Evolutionary conservation across 257 asterid species (phyloP), one percentile per base, ranked within the genome.

Genomic region (Przewalskia tangutica): DNA sequence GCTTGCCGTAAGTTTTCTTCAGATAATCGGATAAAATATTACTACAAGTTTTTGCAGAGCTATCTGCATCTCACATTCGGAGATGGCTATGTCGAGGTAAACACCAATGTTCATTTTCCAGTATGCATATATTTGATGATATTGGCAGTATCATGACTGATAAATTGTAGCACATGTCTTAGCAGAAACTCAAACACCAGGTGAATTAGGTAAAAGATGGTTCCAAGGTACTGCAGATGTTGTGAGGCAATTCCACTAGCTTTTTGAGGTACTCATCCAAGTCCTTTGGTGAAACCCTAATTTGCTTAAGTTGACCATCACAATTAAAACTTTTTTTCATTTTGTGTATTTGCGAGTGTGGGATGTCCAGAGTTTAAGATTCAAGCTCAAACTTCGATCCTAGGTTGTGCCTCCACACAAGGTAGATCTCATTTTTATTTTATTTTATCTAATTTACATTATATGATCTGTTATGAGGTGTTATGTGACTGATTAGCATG

Each of bases 171-270:
- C 77, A 82, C 90, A 95, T 97, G 98, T 90, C 82, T 89, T 95
- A 83, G 97, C 99, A 36, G 99, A 97, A 58, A 95, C 99, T 59
- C 99, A 95, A 89, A 95, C 99, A 67, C 97, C 97, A 67, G 98
- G 99, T 3, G 97, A 89, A 86, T 86, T 90, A 2, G 99, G 99
- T 73, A 94, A 94, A 85, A 89, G 78, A 67, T 95, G 99, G 99
- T 95, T 95, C 87, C 99, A 90, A 84, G 99, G 98, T 50, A 94
- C 99, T 40, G 99, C 98, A 81, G 99, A 95, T 86, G 99, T 97
- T 4, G 98, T 95, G 76, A 56, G 99, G 50, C 99, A 95, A 84
- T 94, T 95, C 86, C 97, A 92, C 87, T 95, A 98, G 99, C 97
- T 95, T 65, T 94, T 95, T 60, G 99, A 95, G 99, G 99, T 95